Evolutionary conservation across 805 yeast genomes (phyloP), one percentile per base, ranked within the genome.

Genomic region (Wickerhamiella azymoides): DNA sequence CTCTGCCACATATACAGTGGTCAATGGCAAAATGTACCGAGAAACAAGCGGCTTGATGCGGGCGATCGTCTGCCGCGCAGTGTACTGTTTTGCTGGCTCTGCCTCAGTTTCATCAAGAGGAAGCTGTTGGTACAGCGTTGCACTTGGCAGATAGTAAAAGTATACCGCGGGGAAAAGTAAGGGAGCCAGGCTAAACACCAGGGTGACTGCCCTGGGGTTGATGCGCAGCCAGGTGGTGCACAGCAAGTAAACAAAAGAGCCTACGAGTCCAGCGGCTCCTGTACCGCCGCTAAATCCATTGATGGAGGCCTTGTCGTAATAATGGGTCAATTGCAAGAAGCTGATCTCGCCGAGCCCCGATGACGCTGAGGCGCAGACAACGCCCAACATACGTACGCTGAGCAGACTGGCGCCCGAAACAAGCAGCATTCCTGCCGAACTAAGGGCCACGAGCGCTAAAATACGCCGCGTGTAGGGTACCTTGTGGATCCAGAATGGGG

Each of bases 261-360:
- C 98, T 16, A 75, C 71, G 5, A 89, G 61, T 0, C 98, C 98
- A 1, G 98, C 97, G 16, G 85, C 94, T 2, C 98, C 97, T 0
- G 97, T 89, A 1, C 98, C 98, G 7, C 86, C 74, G 17, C 94
- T 82, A 76, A 93, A 89, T 0, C 94, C 96, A 42, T 79, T 76
- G 39, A 89, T 66, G 3, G 93, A 68, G n/a, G 59, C 53, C 14
- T 69, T 68, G 16, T 68, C 71, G 60, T 77, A 85, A 54, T 68
- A 80, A 58, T 88, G 95, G 1, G 96, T 84, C 61, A 89, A 64
- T 59, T 84, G 94, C 37, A 89, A 63, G 53, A 89, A 89, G 0
- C 96, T 84, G 5, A 83, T 67, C 59, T 89, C 98, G 0, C 98
- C 98, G 19, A 88, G 63, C 0, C 97, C 97, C 0, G 94, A 80